Conservation (phyloP, 2,329 filamentous ascomycete genomes). For the Ascochyta viciae-villosae region DNA sequence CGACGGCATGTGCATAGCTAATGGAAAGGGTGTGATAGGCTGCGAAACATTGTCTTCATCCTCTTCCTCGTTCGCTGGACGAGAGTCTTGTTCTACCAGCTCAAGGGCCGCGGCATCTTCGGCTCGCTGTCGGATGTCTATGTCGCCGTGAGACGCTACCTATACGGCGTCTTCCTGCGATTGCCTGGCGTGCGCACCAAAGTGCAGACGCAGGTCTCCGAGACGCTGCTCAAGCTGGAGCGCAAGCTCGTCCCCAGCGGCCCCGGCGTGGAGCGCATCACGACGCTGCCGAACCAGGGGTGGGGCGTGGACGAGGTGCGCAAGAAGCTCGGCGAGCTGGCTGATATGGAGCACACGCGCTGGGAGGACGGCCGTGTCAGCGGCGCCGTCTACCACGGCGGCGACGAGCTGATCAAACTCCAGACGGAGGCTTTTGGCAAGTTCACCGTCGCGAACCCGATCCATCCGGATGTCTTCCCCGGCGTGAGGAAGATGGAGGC, state of each 20-base stretch:
- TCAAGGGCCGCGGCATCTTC: conserved; percentile 86
- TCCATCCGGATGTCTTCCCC: conserved; percentile 97
- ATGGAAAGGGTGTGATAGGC: conserved; percentile 53
- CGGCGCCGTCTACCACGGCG: conserved; percentile 95
- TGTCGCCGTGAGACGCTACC: conserved; percentile 70
- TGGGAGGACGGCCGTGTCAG: conserved; percentile 98
- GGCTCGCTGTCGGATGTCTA: conserved; percentile 81
- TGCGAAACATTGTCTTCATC: conserved; percentile 88
- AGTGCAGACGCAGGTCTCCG: conserved; percentile 83
- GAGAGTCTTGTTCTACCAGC: conserved; percentile 79
- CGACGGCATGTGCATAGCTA: not conserved
- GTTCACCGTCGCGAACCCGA: conserved; percentile 95
- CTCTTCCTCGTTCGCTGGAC: conserved; percentile 86
- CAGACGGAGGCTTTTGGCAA: conserved; percentile 93
- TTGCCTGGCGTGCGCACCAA: conserved; percentile 85
- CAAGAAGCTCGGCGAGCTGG: conserved; percentile 78
- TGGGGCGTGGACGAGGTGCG: conserved; percentile 80
- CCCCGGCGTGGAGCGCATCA: conserved; percentile 74
- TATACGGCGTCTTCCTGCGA: conserved; percentile 85
- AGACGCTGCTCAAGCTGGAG: conserved; percentile 81
- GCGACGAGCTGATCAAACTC: conserved; percentile 77
- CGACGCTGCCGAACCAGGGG: conserved; percentile 81
- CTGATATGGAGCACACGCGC: conserved; percentile 87
- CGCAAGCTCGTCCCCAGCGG: conserved; percentile 79
- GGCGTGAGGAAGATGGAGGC: conserved; percentile 99